These are phyloP conservation scores for Fusarium domesticum DNA, from an alignment of 2,329 filamentous ascomycete species.

Conservation along the genomic window DNA sequence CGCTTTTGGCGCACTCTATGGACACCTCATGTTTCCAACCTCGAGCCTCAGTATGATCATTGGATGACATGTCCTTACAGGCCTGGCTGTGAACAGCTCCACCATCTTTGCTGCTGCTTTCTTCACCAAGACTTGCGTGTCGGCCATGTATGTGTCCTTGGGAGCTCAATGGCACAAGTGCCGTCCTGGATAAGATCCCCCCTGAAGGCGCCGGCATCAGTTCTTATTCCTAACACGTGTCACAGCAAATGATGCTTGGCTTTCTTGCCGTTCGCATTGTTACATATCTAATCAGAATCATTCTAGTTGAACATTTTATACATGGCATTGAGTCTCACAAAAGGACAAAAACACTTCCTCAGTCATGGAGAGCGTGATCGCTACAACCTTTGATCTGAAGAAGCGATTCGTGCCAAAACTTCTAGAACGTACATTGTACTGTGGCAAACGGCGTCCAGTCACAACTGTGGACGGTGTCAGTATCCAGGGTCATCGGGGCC, in stretches of 20 bases:
- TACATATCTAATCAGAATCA: conserved; percentile 32
- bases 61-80: conserved; percentile 46
- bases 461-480: conserved; percentile 59
- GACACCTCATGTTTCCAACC: conserved; percentile 28
- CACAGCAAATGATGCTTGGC: conserved; percentile 30
- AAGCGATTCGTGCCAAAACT: conserved; percentile 34
- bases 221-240: conserved; percentile 23
- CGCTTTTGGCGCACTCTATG: conserved; percentile 38
- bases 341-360: conserved; percentile 21
- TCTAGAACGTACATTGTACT: conserved; percentile 30
- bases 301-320: conserved; percentile 32
- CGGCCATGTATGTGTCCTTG: conserved; percentile 29
- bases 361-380: conserved; percentile 8
- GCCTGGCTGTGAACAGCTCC: conserved; percentile 58
- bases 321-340: conserved; percentile 37
- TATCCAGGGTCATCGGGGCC: no score
- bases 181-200: conserved; percentile 10
- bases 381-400: conserved; percentile 25
- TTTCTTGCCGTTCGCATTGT: conserved; percentile 35
- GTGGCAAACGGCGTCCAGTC: conserved; percentile 34
- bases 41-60: conserved; percentile 34
- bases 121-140: conserved; percentile 34
- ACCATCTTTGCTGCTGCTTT: conserved; percentile 54
- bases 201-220: conserved; percentile 6
- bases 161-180: conserved; percentile 11